These are phyloP conservation scores for Corylus heterophylla DNA, from an alignment of 306 rosid species.

Conservation along the genomic window DNA sequence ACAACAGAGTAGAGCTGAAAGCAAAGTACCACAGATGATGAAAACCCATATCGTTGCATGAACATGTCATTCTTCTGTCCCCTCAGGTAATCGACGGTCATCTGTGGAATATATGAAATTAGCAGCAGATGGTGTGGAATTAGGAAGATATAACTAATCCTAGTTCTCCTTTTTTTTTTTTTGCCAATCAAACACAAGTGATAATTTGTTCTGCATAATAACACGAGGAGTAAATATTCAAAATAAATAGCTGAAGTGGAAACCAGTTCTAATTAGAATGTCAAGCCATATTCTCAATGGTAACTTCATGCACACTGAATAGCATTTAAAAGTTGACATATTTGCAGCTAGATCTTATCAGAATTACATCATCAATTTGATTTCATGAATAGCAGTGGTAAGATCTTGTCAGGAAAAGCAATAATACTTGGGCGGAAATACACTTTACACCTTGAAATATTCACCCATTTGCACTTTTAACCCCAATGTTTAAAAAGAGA, in stretches of 20 bases:
- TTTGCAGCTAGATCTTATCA: background rate
- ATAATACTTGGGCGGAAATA: background rate
- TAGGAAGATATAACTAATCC: constrained; percentile 14
- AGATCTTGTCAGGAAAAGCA: background rate
- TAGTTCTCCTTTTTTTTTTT: background rate
- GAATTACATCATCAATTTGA: background rate
- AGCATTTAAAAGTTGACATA: constrained; percentile 1
- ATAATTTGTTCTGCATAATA: background rate
- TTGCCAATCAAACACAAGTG: background rate
- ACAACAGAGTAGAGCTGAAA: constrained; percentile 12
- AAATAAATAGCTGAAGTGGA: background rate
- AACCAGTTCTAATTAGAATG: background rate
- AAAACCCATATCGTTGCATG: constrained; percentile 91
- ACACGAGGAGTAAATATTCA: background rate
- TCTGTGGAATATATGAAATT: constrained; percentile 53
- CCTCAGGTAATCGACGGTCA: constrained; percentile 80
- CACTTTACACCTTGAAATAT: no score
- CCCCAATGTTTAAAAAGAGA: no score
- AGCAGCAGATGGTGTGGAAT: constrained; percentile 30
- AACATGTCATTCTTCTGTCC: constrained; percentile 58
- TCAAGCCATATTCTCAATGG: background rate
- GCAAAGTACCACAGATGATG: constrained; percentile 78
- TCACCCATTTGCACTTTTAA: no score
- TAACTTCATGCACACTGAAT: background rate
- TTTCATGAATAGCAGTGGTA: background rate